phyloP scores from a whole-genome alignment of 2,329 filamentous ascomycete genomes.

The Coniochaeta sp. region DNA sequence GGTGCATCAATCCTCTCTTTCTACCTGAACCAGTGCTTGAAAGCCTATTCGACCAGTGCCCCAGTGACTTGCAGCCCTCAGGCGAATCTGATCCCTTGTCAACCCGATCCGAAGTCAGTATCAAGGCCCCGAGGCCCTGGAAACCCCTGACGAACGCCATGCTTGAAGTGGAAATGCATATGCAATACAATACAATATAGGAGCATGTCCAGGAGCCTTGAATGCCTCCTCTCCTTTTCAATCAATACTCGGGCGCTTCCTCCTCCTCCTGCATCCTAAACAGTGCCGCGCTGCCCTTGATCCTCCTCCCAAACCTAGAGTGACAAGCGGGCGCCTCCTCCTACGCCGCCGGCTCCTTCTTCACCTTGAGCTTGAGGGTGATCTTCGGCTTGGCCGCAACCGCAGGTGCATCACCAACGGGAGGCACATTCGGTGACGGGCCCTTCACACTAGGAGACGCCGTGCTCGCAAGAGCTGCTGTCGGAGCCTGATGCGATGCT shows the following conservation, averaged over 20 bases:
- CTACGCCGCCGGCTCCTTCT: background rate
- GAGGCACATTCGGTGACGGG: background rate
- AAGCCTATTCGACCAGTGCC: background rate
- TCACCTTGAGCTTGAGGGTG: background rate
- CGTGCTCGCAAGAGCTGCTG: background rate
- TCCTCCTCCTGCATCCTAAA: background rate
- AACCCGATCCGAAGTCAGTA: background rate
- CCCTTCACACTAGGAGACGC: background rate
- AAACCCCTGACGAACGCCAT: background rate
- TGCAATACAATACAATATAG: background rate
- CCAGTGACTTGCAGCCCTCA: background rate
- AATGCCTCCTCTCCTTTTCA: background rate
- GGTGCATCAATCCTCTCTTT: background rate
- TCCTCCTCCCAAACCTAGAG: background rate
- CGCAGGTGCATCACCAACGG: background rate
- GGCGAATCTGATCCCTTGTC: background rate
- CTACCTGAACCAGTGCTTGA: background rate
- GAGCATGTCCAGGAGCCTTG: background rate
- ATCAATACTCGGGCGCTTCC: too few relatives aligned
- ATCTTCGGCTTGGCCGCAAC: background rate
- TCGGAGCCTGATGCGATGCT: background rate
- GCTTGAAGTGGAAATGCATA: background rate
- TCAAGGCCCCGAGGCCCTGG: background rate
- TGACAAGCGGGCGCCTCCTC: background rate
- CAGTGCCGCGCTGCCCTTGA: background rate